A percentile compares a stretch with the other conserved stretches of the same genome.
phyloP scores from a whole-genome alignment of 2,329 filamentous ascomycete species.

The Fusarium zealandicum region DNA sequence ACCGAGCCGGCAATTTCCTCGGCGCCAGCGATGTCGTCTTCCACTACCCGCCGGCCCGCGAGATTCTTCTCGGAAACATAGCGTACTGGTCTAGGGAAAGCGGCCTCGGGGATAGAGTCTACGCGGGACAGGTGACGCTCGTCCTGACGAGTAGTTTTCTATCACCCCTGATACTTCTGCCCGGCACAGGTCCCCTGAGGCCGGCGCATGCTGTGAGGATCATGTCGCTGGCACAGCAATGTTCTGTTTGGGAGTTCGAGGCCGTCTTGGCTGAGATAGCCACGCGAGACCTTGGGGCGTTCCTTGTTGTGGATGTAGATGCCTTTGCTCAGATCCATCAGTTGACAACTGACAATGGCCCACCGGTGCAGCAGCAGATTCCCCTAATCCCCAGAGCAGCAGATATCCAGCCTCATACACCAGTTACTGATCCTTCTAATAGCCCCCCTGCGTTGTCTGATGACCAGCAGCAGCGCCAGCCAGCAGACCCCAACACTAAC shows the following conservation, averaged over 20 bases:
- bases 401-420: neutral
- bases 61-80: constrained; percentile 23
- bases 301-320: constrained; percentile 39
- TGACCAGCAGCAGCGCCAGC: neutral
- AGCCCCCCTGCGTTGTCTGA: neutral
- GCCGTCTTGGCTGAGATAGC: constrained; percentile 28
- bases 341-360: neutral
- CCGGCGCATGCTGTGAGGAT: constrained; percentile 41
- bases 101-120: constrained; percentile 23
- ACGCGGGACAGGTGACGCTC: constrained; percentile 23
- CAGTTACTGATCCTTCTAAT: neutral
- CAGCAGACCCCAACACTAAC: neutral
- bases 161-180: constrained; percentile 15
- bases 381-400: neutral
- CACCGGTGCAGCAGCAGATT: constrained; percentile 4
- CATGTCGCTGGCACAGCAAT: constrained; percentile 39
- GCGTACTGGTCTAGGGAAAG: constrained; percentile 17
- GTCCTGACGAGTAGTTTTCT: constrained; percentile 19
- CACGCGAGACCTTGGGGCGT: constrained; percentile 21
- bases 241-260: constrained; percentile 39
- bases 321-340: neutral
- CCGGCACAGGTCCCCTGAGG: constrained; percentile 15
- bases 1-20: constrained; percentile 26
- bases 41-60: constrained; percentile 18
- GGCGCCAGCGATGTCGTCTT: constrained; percentile 26